Conservation (phyloP, 208 protist species). For the Zelonia costaricensis region DNA sequence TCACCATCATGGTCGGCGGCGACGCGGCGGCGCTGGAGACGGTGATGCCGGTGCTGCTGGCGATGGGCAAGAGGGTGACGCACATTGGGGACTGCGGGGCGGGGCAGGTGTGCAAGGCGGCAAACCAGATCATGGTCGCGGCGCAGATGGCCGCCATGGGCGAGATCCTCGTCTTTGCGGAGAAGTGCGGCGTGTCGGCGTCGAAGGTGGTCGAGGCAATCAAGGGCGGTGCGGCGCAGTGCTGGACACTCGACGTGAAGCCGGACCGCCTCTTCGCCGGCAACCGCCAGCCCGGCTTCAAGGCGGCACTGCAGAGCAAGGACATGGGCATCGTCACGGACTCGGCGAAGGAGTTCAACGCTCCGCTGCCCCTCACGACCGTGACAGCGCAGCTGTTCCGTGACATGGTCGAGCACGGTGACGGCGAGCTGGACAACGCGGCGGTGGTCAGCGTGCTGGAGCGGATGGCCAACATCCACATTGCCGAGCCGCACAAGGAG, state of each 20-base stretch:
- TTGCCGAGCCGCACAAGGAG: constrained; percentile 72
- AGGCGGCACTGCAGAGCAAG: constrained; percentile 95
- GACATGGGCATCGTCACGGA: constrained; percentile 93
- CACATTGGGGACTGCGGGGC: constrained; percentile 86
- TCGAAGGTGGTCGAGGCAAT: constrained; percentile 87
- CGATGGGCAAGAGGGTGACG: constrained; percentile 85
- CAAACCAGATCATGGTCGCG: constrained; percentile 96
- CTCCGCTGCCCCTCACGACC: constrained; percentile 88
- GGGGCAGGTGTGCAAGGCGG: constrained; percentile 96
- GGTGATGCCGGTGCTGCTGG: constrained; percentile 78
- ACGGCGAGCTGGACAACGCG: constrained; percentile 93
- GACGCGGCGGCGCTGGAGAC: constrained; percentile 66
- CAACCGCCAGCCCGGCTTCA: constrained; percentile 95
- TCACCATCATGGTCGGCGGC: constrained; percentile 96
- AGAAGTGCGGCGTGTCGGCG: constrained; percentile 90
- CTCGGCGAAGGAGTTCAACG: constrained; percentile 85
- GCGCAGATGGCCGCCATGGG: constrained; percentile 94
- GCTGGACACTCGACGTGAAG: constrained; percentile 93
- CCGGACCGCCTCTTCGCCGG: constrained; percentile 91
- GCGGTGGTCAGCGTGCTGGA: constrained; percentile 94
- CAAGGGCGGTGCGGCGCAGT: constrained; percentile 91
- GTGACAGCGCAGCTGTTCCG: constrained; percentile 93
- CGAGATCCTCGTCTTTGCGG: constrained; percentile 93
- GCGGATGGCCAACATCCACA: constrained; percentile 78
- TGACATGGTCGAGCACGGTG: constrained; percentile 86